Percentiles rank a stretch among this genome's conserved stretches.
Evolutionary conservation across 306 rosid genomes (phyloP).

Genomic region (Parietaria judaica): DNA sequence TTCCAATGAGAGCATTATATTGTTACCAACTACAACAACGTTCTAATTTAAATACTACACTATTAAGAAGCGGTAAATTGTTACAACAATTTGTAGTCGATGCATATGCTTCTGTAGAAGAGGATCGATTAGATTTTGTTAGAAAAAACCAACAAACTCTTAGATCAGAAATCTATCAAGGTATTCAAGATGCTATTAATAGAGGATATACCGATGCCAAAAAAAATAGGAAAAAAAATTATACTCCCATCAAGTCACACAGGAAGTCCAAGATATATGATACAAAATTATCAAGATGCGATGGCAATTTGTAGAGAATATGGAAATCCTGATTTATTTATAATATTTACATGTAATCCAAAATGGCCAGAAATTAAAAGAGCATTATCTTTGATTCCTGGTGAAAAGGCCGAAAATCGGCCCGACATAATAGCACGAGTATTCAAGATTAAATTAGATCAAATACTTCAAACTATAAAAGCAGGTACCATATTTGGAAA

Average conservation of each 20-base stretch:
- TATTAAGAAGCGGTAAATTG: neutral
- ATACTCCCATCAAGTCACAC: no score
- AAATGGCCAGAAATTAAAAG: no score
- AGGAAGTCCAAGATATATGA: no score
- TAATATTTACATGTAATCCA: no score
- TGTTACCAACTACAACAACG: neutral
- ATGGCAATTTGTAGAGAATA: no score
- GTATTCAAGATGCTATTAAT: neutral
- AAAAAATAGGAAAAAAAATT: no score
- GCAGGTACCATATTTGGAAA: neutral
- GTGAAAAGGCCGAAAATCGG: neutral
- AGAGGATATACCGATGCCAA: neutral
- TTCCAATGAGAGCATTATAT: no score
- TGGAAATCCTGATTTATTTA: no score
- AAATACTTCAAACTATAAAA: neutral
- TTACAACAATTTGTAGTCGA: neutral
- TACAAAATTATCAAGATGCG: no score
- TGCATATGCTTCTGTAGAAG: neutral
- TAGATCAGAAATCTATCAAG: neutral
- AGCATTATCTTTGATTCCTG: neutral
- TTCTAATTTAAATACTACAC: neutral
- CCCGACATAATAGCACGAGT: neutral
- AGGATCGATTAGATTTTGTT: constrained; percentile 2
- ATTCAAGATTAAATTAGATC: neutral
- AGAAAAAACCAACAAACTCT: neutral